phyloP scores from a whole-genome alignment of 75 land plant species.

The Cunninghamia lanceolata region DNA sequence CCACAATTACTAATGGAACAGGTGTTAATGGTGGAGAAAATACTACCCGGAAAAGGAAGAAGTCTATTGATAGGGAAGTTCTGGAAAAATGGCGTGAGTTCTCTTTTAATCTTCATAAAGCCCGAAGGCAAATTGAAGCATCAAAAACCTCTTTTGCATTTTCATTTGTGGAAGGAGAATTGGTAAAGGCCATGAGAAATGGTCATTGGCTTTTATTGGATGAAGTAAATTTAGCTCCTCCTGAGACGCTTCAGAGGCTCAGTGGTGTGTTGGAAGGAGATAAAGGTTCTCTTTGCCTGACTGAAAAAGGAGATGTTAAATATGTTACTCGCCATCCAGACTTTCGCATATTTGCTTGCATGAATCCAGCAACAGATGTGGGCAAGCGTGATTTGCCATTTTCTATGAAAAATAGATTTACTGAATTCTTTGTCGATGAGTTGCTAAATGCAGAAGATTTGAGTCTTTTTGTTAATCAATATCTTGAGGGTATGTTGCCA shows the following conservation, averaged over 20 bases:
- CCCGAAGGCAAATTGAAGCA: constrained; percentile 48
- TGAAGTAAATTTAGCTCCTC: constrained; percentile 96
- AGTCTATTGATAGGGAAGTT: constrained; percentile 41
- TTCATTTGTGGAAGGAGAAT: constrained; percentile 89
- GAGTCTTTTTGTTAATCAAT: constrained; percentile 50
- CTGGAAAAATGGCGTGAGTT: constrained; percentile 62
- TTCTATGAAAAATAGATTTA: constrained; percentile 74
- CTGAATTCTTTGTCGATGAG: constrained; percentile 93
- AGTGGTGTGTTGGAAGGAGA: constrained; percentile 86
- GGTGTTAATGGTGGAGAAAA: too few species aligned
- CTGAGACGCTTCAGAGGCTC: constrained; percentile 87
- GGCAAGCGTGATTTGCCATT: constrained; percentile 89
- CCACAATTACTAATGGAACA: background rate
- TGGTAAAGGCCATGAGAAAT: constrained; percentile 82
- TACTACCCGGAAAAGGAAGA: constrained; percentile 58
- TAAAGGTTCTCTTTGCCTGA: constrained; percentile 74
- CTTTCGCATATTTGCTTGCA: constrained; percentile 94
- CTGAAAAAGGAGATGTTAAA: constrained; percentile 89
- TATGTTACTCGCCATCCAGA: constrained; percentile 66
- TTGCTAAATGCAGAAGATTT: constrained; percentile 75
- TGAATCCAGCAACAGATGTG: constrained; percentile 99
- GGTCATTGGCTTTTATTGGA: constrained; percentile 96
- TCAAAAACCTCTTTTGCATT: constrained; percentile 74
- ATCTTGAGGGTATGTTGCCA: constrained; percentile 41
- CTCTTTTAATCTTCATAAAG: constrained; percentile 43